A percentile compares a stretch with the other conserved stretches of the same genome.
phyloP scores from a whole-genome alignment of 2,329 filamentous ascomycete genomes.

The Alternaria arbusti region DNA sequence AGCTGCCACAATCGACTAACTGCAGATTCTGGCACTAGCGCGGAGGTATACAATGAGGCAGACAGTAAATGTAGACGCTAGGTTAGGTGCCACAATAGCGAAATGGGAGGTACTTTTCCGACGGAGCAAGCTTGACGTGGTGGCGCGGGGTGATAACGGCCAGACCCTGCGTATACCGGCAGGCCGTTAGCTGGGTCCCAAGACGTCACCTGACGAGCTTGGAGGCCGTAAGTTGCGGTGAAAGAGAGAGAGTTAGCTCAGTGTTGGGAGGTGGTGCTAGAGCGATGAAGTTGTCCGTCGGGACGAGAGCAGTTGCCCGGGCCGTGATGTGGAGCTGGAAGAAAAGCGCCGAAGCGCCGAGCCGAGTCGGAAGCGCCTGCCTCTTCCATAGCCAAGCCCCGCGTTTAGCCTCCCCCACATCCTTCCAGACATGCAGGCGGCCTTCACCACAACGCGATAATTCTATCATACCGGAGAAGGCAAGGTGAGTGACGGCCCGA shows the following conservation, averaged over 20 bases:
- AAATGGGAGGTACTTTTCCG: neutral
- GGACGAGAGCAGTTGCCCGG: slow-evolving; percentile 3
- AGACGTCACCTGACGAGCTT: neutral
- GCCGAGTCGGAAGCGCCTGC: slow-evolving; percentile 2
- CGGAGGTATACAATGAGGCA: neutral
- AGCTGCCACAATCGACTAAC: neutral
- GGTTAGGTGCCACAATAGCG: neutral
- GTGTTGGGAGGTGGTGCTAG: slow-evolving; percentile 2
- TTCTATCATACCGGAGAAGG: neutral
- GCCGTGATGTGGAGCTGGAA: neutral
- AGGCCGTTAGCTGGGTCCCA: neutral
- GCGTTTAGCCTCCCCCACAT: slow-evolving; percentile 16
- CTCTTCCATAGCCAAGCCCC: slow-evolving; percentile 9
- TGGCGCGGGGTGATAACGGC: neutral
- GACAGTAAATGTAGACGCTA: neutral
- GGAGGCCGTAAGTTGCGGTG: slow-evolving; percentile 7
- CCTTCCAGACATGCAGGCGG: neutral
- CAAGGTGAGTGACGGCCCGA: slow-evolving; percentile 2
- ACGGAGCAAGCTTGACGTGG: slow-evolving; percentile 3
- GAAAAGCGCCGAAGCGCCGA: slow-evolving; percentile 1
- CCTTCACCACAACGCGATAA: slow-evolving; percentile 3
- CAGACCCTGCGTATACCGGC: neutral
- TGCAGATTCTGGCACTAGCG: slow-evolving; percentile 3
- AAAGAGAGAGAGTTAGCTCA: neutral
- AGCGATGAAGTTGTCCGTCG: neutral